Percentiles rank a stretch among this genome's conserved stretches.
These are phyloP conservation scores for Pythium periplocum DNA, from an alignment of 352 stramenopile genomes.

Conservation along the genomic window DNA sequence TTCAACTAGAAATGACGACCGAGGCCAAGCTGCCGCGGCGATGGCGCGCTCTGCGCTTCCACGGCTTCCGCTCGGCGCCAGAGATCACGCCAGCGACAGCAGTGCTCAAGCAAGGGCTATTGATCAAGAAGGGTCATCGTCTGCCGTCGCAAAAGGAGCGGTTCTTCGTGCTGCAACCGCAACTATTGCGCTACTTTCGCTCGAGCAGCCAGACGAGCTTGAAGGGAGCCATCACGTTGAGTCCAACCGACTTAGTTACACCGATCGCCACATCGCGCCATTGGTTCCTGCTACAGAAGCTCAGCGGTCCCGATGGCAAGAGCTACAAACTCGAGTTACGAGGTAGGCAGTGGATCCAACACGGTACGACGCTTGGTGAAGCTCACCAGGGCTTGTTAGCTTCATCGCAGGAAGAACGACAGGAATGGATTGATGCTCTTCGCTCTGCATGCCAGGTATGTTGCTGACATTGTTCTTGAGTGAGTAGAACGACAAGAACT, in stretches of 20 bases:
- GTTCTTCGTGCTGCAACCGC: slow-evolving; percentile 19
- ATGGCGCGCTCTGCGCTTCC: slow-evolving; percentile 10
- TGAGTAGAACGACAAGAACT: too few relatives aligned
- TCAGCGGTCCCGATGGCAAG: slow-evolving; percentile 36
- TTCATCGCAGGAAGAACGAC: slow-evolving; percentile 33
- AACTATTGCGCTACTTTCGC: slow-evolving; percentile 21
- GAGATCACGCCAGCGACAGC: background rate
- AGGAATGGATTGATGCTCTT: slow-evolving; percentile 57
- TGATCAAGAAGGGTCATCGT: slow-evolving; percentile 25
- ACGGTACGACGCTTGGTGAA: background rate
- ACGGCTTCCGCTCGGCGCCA: background rate
- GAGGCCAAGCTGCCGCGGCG: too few relatives aligned
- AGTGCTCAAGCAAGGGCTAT: slow-evolving; percentile 15
- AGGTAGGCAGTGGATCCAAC: slow-evolving; percentile 19
- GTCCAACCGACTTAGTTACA: slow-evolving; percentile 26
- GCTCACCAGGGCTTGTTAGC: slow-evolving; percentile 19
- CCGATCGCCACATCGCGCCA: slow-evolving; percentile 31
- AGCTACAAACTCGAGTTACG: slow-evolving; percentile 65
- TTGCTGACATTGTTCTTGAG: too few relatives aligned
- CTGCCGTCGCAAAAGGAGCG: slow-evolving; percentile 23
- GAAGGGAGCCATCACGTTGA: slow-evolving; percentile 32
- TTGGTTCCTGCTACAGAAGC: slow-evolving; percentile 65
- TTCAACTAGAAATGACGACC: too few relatives aligned
- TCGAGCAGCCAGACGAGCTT: slow-evolving; percentile 3
- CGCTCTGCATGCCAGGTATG: slow-evolving; percentile 43